phyloP scores from a whole-genome alignment of 176 grass and related monocot species.

The Cymbopogon citratus region DNA sequence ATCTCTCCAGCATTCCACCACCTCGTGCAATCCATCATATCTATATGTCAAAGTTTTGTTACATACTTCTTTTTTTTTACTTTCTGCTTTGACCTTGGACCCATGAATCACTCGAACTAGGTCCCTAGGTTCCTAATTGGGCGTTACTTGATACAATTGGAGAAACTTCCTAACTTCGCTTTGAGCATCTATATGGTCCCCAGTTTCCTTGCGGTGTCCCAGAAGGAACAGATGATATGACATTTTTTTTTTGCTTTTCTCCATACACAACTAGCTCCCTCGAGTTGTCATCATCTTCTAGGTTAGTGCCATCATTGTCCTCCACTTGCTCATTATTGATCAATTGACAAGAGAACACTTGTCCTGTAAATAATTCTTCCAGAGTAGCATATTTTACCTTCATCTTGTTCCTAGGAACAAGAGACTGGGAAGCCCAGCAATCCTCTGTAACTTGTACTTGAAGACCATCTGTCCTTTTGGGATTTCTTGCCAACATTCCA shows the following conservation, averaged over 20 bases:
- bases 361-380: neutral
- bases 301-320: constrained; percentile 13
- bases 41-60: no score
- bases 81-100: constrained; percentile 41
- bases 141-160: constrained; percentile 36
- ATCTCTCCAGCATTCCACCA: constrained; percentile 48
- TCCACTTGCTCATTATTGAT: constrained; percentile 5
- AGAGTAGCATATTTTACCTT: constrained; percentile 4
- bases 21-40: no score
- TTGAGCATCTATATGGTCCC: constrained; percentile 28
- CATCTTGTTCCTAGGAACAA: constrained; percentile 19
- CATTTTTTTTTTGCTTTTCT: constrained; percentile 10
- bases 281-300: constrained; percentile 18
- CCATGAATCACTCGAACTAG: constrained; percentile 65
- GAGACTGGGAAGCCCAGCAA: constrained; percentile 5
- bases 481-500: no score
- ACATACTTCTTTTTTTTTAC: no score
- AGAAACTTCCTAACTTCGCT: constrained; percentile 50
- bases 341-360: neutral
- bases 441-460: no score
- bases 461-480: no score
- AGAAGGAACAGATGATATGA: constrained; percentile 38
- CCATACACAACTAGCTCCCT: constrained; percentile 19
- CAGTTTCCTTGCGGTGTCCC: neutral
- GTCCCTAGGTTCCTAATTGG: no score